Percentiles rank a stretch among this genome's conserved stretches.
Conservation (phyloP, 2,329 filamentous ascomycete species). For the Capronia americana region DNA sequence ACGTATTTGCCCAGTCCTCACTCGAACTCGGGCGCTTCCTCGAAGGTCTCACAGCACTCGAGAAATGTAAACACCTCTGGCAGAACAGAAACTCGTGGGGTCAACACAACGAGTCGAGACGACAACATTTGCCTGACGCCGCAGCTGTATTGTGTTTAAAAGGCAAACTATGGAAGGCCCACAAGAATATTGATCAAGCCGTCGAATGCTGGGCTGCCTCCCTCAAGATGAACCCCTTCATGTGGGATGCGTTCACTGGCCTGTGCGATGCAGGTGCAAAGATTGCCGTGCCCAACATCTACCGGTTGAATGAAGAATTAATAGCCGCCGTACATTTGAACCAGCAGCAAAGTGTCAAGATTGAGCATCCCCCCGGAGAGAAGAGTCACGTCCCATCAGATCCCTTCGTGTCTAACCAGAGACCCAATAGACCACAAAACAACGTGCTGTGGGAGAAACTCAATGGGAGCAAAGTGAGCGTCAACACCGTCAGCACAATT, state of each 20-base stretch:
- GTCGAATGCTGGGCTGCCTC: slow-evolving; percentile 86
- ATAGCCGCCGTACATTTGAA: slow-evolving; percentile 52
- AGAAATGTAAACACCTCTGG: slow-evolving; percentile 82
- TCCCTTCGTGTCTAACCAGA: slow-evolving; percentile 50
- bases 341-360: slow-evolving; percentile 40
- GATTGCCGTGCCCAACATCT: slow-evolving; percentile 83
- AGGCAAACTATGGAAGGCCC: slow-evolving; percentile 83
- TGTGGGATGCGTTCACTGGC: slow-evolving; percentile 94
- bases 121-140: slow-evolving; percentile 80
- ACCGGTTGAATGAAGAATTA: slow-evolving; percentile 74
- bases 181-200: slow-evolving; percentile 81
- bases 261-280: slow-evolving; percentile 79
- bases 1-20: slow-evolving; percentile 89
- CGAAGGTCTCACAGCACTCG: slow-evolving; percentile 82
- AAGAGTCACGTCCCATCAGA: slow-evolving; percentile 49
- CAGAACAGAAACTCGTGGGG: slow-evolving; percentile 76
- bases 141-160: slow-evolving; percentile 82
- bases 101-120: slow-evolving; percentile 77
- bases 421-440: slow-evolving; percentile 45
- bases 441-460: slow-evolving; percentile 57
- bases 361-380: slow-evolving; percentile 44
- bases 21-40: slow-evolving; percentile 77
- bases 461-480: slow-evolving; percentile 54
- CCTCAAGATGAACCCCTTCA: slow-evolving; percentile 88
- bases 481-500: slow-evolving; percentile 39